Base-by-base conservation (phyloP, 495 filamentous ascomycete species). In the Letharia columbiana region DNA sequence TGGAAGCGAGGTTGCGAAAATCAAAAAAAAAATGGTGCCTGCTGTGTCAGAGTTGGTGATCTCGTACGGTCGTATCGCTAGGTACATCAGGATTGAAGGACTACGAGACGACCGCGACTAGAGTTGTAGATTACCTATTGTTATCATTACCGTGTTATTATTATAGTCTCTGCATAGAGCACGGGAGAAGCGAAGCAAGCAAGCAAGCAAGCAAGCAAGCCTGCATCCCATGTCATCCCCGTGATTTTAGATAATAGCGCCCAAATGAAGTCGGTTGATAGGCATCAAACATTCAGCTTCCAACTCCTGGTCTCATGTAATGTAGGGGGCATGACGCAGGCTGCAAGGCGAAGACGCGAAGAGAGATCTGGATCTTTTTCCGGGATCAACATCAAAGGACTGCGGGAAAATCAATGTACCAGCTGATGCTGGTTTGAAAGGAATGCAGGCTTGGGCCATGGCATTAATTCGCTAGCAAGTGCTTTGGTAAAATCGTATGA, bases 161-260 rank as follows among this genome's bases (percentile, higher is more conserved):
- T 35, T 1, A 3, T 56, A 35, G 4, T 56, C 18, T 23, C 28
- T 17, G 33, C 33, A 20, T 41, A 18, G 37, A 45, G n/a, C 28
- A 66, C 44, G 64, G 64, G 44, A 59, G 44, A 60, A 61, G 57
- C 56, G 56, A 60, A 41, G 23, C 23, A 28, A 28, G 23, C 23
- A 28, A 28, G 23, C 23, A 28, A 35, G 23, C 6, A 28, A 35
- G 23, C 6, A 35, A 31, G 31, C 52, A 12, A 56, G 11, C 52
- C 52, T 56, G 52, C 31, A 56, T 54, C 23, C 23, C 31, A 50
- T 44, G 57, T 39, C 45, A 60, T 52, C 49, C 56, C 64, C 57
- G 64, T 66, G 52, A 66, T 50, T 37, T 56, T 50, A 60, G 64
- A 60, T 66, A 66, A 66, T 66, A 66, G 64, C 64, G 64, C 64